Percentiles rank a stretch among this genome's conserved stretches.
These are phyloP conservation scores for Rhytidiadelphus loreus DNA, from an alignment of 225 moss, liverwort and hornwort species.

Conservation along the genomic window DNA sequence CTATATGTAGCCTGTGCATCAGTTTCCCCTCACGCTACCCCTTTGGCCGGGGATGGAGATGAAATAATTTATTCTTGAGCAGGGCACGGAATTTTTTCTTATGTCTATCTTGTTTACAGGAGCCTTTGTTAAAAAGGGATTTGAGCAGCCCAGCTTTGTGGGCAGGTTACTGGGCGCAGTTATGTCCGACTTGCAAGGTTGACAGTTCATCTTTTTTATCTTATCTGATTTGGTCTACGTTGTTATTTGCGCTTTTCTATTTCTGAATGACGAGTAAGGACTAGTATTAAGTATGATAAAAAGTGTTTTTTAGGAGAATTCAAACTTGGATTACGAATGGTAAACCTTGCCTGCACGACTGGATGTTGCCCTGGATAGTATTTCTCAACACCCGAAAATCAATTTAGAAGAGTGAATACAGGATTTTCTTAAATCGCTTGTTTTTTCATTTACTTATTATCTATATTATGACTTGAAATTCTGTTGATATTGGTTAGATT, in stretches of 20 bases:
- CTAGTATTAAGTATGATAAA: neutral
- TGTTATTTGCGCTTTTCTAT: neutral
- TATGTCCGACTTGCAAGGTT: constrained; percentile 98
- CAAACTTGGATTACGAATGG: neutral
- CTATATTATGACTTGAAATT: neutral
- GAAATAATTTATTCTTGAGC: neutral
- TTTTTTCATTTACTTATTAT: neutral
- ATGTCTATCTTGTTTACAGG: constrained; percentile 22
- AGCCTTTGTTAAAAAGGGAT: constrained; percentile 57
- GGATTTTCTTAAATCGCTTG: no score
- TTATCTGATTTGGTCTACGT: neutral
- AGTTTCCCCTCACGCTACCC: neutral
- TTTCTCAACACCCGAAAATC: neutral
- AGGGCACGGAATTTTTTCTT: neutral
- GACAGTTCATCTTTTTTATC: neutral
- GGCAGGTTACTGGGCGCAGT: constrained; percentile 94
- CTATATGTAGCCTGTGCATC: neutral
- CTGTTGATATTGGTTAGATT: neutral
- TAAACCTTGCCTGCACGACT: neutral
- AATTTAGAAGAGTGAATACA: neutral
- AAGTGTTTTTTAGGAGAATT: neutral
- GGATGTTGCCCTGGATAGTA: neutral
- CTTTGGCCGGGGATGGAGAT: neutral
- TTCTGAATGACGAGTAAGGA: neutral
- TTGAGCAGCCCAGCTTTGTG: constrained; percentile 66